phyloP scores from a whole-genome alignment of 495 filamentous ascomycete genomes.

The Talaromyces ruber region DNA sequence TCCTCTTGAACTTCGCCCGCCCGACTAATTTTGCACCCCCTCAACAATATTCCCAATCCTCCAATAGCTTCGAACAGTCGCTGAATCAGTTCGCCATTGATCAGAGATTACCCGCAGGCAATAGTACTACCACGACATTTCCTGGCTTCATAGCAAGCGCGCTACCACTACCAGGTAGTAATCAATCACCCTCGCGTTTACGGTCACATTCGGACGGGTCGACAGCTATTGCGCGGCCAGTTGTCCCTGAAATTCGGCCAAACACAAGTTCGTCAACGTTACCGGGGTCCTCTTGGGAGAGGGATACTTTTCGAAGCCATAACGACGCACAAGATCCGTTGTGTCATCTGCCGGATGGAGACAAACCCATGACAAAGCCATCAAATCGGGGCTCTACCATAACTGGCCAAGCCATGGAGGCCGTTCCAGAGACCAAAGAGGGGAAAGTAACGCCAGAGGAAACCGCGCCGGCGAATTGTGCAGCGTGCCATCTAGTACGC shows the following conservation, averaged over 20 bases:
- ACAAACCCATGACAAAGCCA: background rate
- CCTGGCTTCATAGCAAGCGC: background rate
- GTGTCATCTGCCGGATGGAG: background rate
- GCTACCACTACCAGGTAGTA: constrained; percentile 11
- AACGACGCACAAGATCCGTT: constrained; percentile 4
- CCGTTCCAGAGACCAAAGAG: constrained; percentile 10
- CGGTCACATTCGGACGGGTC: constrained; percentile 41
- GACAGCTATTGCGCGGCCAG: constrained; percentile 29
- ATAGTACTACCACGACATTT: constrained; percentile 11
- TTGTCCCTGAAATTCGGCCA: constrained; percentile 28
- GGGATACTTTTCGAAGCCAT: background rate
- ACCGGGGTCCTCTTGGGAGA: constrained; percentile 28
- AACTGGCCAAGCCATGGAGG: background rate
- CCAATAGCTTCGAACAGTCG: constrained; percentile 29
- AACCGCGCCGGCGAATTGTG: constrained; percentile 37
- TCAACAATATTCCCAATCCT: constrained; percentile 19
- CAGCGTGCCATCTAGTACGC: constrained; percentile 40
- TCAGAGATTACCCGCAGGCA: constrained; percentile 12
- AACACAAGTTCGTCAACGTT: constrained; percentile 35
- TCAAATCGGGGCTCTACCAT: background rate
- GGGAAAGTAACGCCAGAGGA: constrained; percentile 17
- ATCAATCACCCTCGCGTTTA: constrained; percentile 26
- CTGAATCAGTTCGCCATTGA: constrained; percentile 18
- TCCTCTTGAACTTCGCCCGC: constrained; percentile 40
- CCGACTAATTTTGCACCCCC: constrained; percentile 28